phyloP scores from a whole-genome alignment of 2,329 filamentous ascomycete species.

The Fusarium anguioides region DNA sequence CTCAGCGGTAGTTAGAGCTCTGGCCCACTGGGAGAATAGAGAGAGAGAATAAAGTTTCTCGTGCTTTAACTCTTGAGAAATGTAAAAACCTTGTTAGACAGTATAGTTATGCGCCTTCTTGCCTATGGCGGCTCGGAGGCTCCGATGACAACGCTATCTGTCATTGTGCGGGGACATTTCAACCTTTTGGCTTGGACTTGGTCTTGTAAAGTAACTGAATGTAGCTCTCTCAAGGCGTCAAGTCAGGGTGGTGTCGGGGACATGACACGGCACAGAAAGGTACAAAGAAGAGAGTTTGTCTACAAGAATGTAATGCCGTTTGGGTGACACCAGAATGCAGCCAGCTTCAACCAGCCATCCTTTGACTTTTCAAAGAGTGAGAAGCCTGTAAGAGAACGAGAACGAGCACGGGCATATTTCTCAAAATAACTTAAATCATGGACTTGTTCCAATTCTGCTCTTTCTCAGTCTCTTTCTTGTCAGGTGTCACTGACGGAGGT shows the following conservation, averaged over 20 bases:
- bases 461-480: neutral
- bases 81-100: slow-evolving; percentile 28
- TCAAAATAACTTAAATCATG: neutral
- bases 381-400: slow-evolving; percentile 14
- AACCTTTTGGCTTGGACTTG: slow-evolving; percentile 13
- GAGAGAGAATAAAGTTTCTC: slow-evolving; percentile 32
- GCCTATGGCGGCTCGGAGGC: slow-evolving; percentile 23
- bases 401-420: neutral
- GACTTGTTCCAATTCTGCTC: neutral
- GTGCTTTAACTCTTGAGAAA: slow-evolving; percentile 6
- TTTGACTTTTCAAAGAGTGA: neutral
- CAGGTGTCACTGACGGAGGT: neutral
- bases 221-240: neutral
- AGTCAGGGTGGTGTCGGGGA: slow-evolving; percentile 23
- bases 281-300: slow-evolving; percentile 31
- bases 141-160: slow-evolving; percentile 27
- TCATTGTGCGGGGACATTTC: slow-evolving; percentile 23
- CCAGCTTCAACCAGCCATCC: neutral
- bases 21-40: too few species aligned
- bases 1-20: slow-evolving; percentile 6
- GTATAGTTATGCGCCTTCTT: slow-evolving; percentile 13
- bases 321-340: slow-evolving; percentile 30
- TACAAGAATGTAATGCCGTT: slow-evolving; percentile 17
- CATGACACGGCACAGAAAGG: slow-evolving; percentile 6
- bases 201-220: slow-evolving; percentile 8